phyloP scores from a whole-genome alignment of 306 rosid species.

The Abrus precatorius region DNA sequence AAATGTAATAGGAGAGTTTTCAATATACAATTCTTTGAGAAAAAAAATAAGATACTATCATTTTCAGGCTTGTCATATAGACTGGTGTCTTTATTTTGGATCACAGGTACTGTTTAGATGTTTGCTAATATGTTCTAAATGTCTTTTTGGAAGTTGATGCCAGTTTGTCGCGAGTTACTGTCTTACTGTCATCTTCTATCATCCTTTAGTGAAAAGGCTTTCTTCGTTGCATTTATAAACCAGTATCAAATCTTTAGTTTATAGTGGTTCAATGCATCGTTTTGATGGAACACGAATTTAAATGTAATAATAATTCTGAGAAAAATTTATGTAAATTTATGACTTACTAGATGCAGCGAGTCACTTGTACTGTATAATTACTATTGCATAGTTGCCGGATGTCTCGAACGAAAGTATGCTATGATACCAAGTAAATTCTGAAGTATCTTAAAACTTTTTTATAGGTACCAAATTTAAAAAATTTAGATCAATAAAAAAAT shows the following conservation, averaged over 20 bases:
- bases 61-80: constrained; percentile 52
- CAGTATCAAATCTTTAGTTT: background rate
- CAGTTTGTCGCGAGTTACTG: constrained; percentile 13
- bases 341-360: too few species aligned
- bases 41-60: constrained; percentile 54
- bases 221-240: background rate
- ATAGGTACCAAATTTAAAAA: too few species aligned
- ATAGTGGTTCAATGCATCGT: too few species aligned
- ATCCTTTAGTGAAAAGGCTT: background rate
- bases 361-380: too few species aligned
- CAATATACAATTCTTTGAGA: constrained; percentile 53
- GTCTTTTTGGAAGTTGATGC: background rate
- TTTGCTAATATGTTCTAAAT: constrained; percentile 34
- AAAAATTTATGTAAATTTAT: too few species aligned
- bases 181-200: constrained; percentile 4
- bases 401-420: too few species aligned
- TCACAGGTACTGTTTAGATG: constrained; percentile 47
- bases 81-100: constrained; percentile 55
- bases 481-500: too few species aligned
- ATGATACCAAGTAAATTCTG: too few species aligned
- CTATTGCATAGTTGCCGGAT: too few species aligned
- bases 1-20: constrained; percentile 57
- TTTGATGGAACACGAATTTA: too few species aligned
- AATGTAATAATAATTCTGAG: too few species aligned
- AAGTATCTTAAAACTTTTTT: too few species aligned